phyloP scores from a whole-genome alignment of 2,329 filamentous ascomycete species.

The Hypoxylon sp. region DNA sequence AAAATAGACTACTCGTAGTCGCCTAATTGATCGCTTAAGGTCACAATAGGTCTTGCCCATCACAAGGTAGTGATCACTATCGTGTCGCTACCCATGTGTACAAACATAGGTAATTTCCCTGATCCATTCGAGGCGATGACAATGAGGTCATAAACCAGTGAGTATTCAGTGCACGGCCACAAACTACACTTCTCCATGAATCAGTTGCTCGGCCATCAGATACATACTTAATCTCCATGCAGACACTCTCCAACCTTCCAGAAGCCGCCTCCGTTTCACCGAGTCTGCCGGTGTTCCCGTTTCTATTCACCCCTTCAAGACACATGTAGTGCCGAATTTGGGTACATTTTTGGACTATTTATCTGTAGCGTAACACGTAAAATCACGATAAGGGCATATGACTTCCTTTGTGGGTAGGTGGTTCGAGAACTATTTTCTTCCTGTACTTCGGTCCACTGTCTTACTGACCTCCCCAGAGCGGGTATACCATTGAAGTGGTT shows the following conservation, averaged over 20 bases:
- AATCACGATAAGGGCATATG: background rate
- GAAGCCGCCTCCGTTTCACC: background rate
- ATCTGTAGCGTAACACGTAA: background rate
- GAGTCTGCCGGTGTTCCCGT: background rate
- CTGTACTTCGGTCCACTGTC: conserved; percentile 5
- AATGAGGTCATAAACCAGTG: background rate
- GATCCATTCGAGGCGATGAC: background rate
- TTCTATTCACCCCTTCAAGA: background rate
- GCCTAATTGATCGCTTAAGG: background rate
- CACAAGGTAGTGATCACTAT: background rate
- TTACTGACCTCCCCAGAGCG: background rate
- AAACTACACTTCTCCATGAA: background rate
- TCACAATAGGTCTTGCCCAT: background rate
- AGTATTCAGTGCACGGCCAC: background rate
- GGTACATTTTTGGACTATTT: background rate
- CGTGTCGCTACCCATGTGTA: background rate
- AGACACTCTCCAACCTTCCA: background rate
- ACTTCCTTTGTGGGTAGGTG: background rate
- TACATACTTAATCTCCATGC: background rate
- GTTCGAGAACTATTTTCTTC: background rate
- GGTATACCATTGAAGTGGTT: background rate
- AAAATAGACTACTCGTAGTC: background rate
- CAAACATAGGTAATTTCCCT: no score
- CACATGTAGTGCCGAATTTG: background rate
- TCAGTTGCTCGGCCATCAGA: background rate